Evolutionary conservation across 2,329 filamentous ascomycete genomes (phyloP), one percentile per base, ranked within the genome.

Genomic region (Alternaria brassicicola): DNA sequence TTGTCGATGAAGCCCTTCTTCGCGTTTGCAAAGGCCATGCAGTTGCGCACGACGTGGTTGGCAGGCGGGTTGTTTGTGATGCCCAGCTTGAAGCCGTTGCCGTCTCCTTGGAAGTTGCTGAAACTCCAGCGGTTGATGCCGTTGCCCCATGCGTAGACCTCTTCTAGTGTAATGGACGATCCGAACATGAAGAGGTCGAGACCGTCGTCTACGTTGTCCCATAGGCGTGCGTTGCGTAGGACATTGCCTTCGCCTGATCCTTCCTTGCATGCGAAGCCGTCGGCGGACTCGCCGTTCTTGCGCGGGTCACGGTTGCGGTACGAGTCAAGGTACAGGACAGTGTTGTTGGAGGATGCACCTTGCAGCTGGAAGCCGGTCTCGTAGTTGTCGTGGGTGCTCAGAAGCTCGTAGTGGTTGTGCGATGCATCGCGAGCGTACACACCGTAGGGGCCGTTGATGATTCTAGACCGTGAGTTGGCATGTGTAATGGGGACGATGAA

Each of bases 191-290:
- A 82, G 1, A 82, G 71, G 62, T 82, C 80, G 2, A 82, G 70
- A 3, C 82, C 81, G 49, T 84, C 81, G 25, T 83, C 82, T 4
- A 83, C 82, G 31, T 84, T 83, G 48, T 83, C 77, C 80, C 80
- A 83, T 0, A 83, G 71, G n/a, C 82, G 77, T 0, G 80, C 78
- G 9, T 79, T 80, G 21, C 78, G 76, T 4, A 83, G 66, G 1
- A 79, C 62, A 50, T 84, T 84, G 7, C 82, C 82, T 15, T 76
- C 75, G 3, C 82, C 82, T 1, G 69, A 71, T 6, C 82, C 82
- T 36, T 80, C 77, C 64, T 84, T 84, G 65, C 76, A 79, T 1
- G 78, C 81, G 41, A 83, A 82, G 1, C 82, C 82, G 52, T 84
- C 81, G 15, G 82, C 82, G 39, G 78, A 81, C 66, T 84, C 81